Evolutionary conservation across 208 protist species (phyloP), one percentile per base, ranked within the genome.

Genomic region (Porcisia deanei): DNA sequence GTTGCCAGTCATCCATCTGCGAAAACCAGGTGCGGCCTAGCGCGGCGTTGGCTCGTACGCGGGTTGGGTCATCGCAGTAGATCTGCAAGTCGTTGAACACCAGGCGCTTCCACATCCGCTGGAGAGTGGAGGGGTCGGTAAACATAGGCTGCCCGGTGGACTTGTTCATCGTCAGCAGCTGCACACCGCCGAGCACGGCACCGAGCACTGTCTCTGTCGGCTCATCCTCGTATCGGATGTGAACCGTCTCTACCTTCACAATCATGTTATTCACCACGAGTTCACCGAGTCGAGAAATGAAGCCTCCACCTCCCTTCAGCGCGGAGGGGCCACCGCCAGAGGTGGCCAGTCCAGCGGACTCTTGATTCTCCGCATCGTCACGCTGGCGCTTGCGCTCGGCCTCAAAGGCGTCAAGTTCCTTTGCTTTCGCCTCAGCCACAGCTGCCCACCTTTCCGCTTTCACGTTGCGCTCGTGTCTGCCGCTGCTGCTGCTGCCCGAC

Each of bases 221-320:
- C 59, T 79, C 78, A 70, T 95, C 91, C 80, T 97, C 94, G 78
- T 95, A 96, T 45, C 94, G 94, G 55, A 96, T 75, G 86, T 97
- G 94, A 20, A 96, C 88, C 73, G 84, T 91, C 37, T 83, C 79
- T 41, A 95, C 81, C 70, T 93, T 93, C 39, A 97, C 83, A 37
- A 97, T 91, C 10, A 97, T 88, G 73, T 97, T 97, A 76, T 97
- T 94, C 47, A 96, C 75, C 14, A 97, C 83, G 25, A 94, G 75
- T 83, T 97, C 94, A n/a, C 84, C 86, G 7, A 97, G 79, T 0
- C 87, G 87, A 0, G 89, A 86, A 49, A 96, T 90, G 77, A 91
- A 94, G 64, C 91, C 88, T 9, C 75, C 60, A 22, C 77, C 53
- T 66, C 25, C 58, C 69, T 34, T 65, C 68, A 37, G 34, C 22